These are phyloP conservation scores for Penicillium antarcticum DNA, from an alignment of 495 filamentous ascomycete species.

Conservation along the genomic window DNA sequence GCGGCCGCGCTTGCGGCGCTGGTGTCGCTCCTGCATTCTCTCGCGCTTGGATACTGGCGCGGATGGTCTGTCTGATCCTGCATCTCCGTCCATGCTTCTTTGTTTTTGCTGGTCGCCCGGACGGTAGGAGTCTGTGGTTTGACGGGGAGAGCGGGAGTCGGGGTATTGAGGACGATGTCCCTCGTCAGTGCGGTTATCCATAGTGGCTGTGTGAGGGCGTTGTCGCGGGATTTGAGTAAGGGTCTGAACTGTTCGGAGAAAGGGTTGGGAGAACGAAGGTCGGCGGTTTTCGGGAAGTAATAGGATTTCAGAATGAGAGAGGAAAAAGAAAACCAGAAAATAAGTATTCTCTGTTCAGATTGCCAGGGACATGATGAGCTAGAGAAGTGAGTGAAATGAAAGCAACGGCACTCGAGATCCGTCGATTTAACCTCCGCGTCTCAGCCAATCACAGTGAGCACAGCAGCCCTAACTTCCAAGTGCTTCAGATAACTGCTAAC, in stretches of 20 bases:
- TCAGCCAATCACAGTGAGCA: constrained; percentile 1
- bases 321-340: background rate
- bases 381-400: background rate
- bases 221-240: background rate
- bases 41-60: constrained; percentile 36
- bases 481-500: background rate
- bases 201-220: background rate
- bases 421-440: background rate
- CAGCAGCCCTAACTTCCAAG: background rate
- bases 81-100: constrained; percentile 3
- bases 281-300: background rate
- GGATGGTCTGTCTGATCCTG: constrained; percentile 18
- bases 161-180: background rate
- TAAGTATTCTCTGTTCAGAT: no score
- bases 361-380: background rate
- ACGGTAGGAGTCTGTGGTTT: background rate
- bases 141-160: background rate
- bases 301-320: background rate
- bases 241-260: background rate
- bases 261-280: background rate
- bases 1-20: constrained; percentile 37
- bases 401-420: background rate
- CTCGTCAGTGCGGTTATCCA: background rate
- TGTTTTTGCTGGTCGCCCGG: background rate
- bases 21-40: constrained; percentile 44